Evolutionary conservation across 768 basidiomycete species (phyloP), one percentile per base, ranked within the genome.

Genomic region (Scleroderma citrinum): DNA sequence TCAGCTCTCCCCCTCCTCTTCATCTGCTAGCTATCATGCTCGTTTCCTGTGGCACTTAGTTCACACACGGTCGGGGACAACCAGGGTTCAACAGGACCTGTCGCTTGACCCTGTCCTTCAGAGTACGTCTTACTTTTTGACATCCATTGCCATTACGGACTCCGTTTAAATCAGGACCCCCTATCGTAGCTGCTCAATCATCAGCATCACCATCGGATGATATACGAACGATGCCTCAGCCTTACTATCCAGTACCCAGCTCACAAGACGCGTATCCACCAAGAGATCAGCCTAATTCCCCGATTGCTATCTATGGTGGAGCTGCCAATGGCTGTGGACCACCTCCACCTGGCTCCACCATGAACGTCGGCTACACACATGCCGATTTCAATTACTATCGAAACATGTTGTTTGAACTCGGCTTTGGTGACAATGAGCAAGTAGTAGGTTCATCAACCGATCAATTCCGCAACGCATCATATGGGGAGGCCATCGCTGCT

Each of bases 1-100:
- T 10, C 67, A 74, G 31, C 66, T 80, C 39, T 80, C 81, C 16
- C 73, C 78, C 5, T 76, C 79, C 23, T 79, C 81, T 24, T 80
- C 78, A 36, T 78, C 81, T 16, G 83, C 83, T n/a, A 80, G 81
- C 30, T 82, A 83, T 53, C 89, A 92, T 58, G 80, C 85, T 35
- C 83, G 88, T 44, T 92, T 92, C 69, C 69, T 92, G 34, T 79
- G 80, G 59, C 80, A 76, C 49, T 73, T 92, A 40, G 73, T 91
- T 34, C 74, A 87, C 57, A 74, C 75, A 48, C 77, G 78, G 56
- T 64, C 73, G 44, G 76, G 77, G 48, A 73, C 74, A 50, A 44
- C 62, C 50, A 55, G 70, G 57, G 63, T 45, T 56, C 68, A 59
- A 68, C 61, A 74, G 41, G 68, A 59, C 54, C 63, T 73, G 57